These are phyloP conservation scores for Penicillium sp. DNA, from an alignment of 2,329 filamentous ascomycete species.

Conservation along the genomic window DNA sequence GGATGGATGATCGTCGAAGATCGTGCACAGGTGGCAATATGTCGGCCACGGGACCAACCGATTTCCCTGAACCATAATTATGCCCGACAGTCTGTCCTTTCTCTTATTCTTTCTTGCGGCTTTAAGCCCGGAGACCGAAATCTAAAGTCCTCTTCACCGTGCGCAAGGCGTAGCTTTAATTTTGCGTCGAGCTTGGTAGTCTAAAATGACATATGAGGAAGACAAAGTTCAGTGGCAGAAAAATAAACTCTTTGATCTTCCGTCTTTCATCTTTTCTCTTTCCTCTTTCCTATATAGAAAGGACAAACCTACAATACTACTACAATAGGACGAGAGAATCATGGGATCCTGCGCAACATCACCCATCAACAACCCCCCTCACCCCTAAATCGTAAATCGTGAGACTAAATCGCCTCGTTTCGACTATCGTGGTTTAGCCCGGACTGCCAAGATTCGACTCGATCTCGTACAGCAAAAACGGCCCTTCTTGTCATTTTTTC, in stretches of 20 bases:
- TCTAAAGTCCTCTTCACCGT: neutral
- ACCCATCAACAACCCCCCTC: no score
- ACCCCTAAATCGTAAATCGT: neutral
- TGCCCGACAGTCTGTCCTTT: no score
- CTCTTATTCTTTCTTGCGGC: neutral
- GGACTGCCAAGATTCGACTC: neutral
- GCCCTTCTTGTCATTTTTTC: neutral
- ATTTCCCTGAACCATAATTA: neutral
- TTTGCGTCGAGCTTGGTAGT: neutral
- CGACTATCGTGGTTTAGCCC: neutral
- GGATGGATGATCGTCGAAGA: neutral
- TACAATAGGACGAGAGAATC: neutral
- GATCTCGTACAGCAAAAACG: neutral
- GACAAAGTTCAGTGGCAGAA: neutral
- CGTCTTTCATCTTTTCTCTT: no score
- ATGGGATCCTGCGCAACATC: slow-evolving; percentile 6
- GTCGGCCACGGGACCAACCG: neutral
- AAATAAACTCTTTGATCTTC: neutral
- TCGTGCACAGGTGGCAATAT: neutral
- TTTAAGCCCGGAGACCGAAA: neutral
- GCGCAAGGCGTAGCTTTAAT: neutral
- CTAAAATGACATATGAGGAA: neutral
- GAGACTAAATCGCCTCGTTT: neutral
- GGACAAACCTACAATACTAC: no score
- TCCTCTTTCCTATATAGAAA: neutral